These are phyloP conservation scores for Thraustochytrium striatum DNA, from an alignment of 352 stramenopile genomes.

Conservation along the genomic window DNA sequence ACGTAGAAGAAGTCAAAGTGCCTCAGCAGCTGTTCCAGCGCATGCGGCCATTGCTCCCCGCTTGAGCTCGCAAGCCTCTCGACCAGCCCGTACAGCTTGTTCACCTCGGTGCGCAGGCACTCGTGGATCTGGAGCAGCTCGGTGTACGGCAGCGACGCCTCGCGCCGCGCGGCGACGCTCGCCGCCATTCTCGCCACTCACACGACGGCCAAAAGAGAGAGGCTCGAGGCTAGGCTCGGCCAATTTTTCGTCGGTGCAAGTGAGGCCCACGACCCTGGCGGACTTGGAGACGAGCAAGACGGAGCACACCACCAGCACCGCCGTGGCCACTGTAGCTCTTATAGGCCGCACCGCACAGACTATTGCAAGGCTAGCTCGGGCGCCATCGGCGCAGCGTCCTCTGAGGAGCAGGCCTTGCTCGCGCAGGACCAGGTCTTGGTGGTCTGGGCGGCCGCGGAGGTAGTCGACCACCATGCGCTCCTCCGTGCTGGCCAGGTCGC, in stretches of 20 bases:
- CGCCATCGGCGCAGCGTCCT: too few species aligned
- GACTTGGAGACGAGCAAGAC: too few species aligned
- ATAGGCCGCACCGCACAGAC: too few species aligned
- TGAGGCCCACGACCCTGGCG: too few species aligned
- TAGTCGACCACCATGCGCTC: background rate
- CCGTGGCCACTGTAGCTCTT: too few species aligned
- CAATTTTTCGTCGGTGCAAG: background rate
- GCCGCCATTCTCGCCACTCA: background rate
- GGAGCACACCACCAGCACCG: too few species aligned
- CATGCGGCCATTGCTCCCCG: background rate
- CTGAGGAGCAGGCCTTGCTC: too few species aligned
- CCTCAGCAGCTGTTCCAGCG: background rate
- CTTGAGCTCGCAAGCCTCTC: background rate
- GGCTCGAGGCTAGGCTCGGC: background rate
- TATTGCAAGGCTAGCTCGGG: too few species aligned
- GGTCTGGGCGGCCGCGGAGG: background rate
- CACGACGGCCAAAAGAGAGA: too few species aligned
- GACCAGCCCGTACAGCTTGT: background rate
- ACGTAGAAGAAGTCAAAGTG: constrained; percentile 52
- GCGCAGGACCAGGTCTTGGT: background rate
- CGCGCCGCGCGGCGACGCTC: background rate
- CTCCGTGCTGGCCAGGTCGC: background rate
- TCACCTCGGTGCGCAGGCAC: constrained; percentile 31
- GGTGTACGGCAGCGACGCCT: constrained; percentile 1
- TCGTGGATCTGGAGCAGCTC: constrained; percentile 41